A percentile compares a stretch with the other conserved stretches of the same genome.
phyloP scores from a whole-genome alignment of 192 early-diverging fungal genomes.

The Mortierella hygrophila region DNA sequence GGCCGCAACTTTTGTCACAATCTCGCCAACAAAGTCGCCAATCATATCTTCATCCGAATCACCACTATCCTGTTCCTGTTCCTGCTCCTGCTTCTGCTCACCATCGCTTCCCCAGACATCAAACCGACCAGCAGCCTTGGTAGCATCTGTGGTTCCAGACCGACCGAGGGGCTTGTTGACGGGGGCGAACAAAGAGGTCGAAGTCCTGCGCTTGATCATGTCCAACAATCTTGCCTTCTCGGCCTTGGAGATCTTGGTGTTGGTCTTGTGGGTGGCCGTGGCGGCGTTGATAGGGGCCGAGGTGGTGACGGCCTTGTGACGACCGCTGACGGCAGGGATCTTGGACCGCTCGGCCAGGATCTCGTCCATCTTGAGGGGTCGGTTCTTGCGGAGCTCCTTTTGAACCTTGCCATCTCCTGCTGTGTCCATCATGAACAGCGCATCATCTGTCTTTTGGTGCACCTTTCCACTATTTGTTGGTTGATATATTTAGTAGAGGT shows the following conservation, averaged over 20 bases:
- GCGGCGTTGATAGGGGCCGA: constrained; percentile 6
- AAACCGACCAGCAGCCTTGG: constrained; percentile 61
- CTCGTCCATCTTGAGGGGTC: constrained; percentile 83
- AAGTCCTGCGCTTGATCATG: constrained; percentile 44
- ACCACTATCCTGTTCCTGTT: constrained; percentile 62
- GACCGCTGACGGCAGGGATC: constrained; percentile 64
- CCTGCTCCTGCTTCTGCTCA: constrained; percentile 60
- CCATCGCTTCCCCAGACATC: constrained; percentile 73
- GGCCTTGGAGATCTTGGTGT: constrained; percentile 48
- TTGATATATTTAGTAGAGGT: constrained; percentile 1
- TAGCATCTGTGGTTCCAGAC: constrained; percentile 45
- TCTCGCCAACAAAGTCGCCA: constrained; percentile 37
- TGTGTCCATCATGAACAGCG: constrained; percentile 81
- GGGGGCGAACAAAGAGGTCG: constrained; percentile 34
- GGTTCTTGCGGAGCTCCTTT: constrained; percentile 61
- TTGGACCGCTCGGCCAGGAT: constrained; percentile 83
- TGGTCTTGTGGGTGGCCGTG: constrained; percentile 8
- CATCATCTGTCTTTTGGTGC: constrained; percentile 60
- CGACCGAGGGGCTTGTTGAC: constrained; percentile 28
- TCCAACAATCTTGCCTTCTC: constrained; percentile 44
- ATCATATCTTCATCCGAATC: constrained; percentile 7
- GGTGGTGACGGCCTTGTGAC: constrained; percentile 18
- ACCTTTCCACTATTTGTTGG: constrained; percentile 62
- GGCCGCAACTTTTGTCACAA: constrained; percentile 41
- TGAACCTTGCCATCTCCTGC: constrained; percentile 68